Evolutionary conservation across 768 basidiomycete genomes (phyloP), one percentile per base, ranked within the genome.

Genomic region (Tulasnella sp.): DNA sequence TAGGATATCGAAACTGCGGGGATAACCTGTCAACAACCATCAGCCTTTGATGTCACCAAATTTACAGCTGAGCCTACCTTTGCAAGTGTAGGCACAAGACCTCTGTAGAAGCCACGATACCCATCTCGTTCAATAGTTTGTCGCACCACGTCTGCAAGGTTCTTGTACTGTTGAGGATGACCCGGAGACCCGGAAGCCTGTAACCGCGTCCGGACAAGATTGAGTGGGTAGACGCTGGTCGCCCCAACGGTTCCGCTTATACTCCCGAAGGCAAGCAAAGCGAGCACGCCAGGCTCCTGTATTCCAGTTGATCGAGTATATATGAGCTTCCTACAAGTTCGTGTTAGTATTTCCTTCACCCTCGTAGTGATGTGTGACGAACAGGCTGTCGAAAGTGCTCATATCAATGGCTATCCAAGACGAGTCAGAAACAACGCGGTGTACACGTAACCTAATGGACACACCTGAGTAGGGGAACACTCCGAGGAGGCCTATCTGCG

Each of bases 1-100:
- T 96, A 96, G 59, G 90, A 90, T 70, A 98, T 97, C 6, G 92
- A 94, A 40, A 98, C 94, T 3, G 92, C 84, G 49, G 94, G 94
- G 42, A 96, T 83, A 58, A 98, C 94, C 86, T 89, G 63, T 32
- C 42, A 49, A 63, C 17, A 21, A 4, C 23, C 19, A 15, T 54
- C 36, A 23, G 14, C 57, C 41, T 57, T 51, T 61, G 53, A 27
- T 36, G 29, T 21, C 40, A 37, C 14, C 39, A 6, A 32, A 56
- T 32, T 37, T 21, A 14, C 32, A 49, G 6, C 41, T 61, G n/a
- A n/a, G n/a, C 70, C 12, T 57, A 84, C 86, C 80, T 98, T 98
- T 45, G 92, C 89, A 64, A 97, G 74, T 21, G 88, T 92, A 43
- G 93, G 93, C 58, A 91, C 78, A 62, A 97, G 71, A 21, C 94